Conservation (phyloP, 108 stramenopile species). For the Skeletonema tropicum region DNA sequence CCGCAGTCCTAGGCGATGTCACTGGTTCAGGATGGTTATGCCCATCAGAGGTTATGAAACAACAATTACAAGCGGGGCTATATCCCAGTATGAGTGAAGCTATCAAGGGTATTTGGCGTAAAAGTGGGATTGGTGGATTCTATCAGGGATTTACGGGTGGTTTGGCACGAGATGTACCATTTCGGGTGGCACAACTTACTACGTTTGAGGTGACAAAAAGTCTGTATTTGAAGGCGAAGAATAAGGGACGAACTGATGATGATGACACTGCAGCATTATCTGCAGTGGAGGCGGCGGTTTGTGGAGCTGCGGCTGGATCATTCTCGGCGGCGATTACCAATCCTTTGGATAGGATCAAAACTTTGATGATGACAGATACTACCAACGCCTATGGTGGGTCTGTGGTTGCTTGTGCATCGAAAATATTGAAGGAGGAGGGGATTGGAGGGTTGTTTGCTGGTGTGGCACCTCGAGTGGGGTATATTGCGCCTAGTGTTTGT, state of each 20-base stretch:
- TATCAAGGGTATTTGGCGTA: slow-evolving; percentile 54
- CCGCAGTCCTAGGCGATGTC: slow-evolving; percentile 77
- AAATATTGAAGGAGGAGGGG: slow-evolving; percentile 70
- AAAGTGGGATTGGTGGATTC: slow-evolving; percentile 61
- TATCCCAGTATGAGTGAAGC: slow-evolving; percentile 65
- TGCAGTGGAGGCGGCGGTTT: slow-evolving; percentile 68
- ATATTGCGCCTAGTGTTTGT: slow-evolving; percentile 83
- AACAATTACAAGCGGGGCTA: slow-evolving; percentile 80
- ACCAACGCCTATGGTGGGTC: slow-evolving; percentile 60
- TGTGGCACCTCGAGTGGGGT: slow-evolving; percentile 72
- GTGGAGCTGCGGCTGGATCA: slow-evolving; percentile 78
- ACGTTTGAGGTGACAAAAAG: slow-evolving; percentile 80
- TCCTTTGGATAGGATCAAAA: slow-evolving; percentile 82
- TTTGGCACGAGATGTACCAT: slow-evolving; percentile 79
- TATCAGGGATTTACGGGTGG: slow-evolving; percentile 74
- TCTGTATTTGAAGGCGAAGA: slow-evolving; percentile 41
- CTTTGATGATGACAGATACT: slow-evolving; percentile 79
- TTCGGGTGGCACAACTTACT: slow-evolving; percentile 78
- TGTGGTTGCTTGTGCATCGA: slow-evolving; percentile 57
- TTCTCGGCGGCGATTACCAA: slow-evolving; percentile 79
- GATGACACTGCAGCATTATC: slow-evolving; percentile 38
- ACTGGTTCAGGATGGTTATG: slow-evolving; percentile 80
- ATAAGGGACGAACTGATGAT: neutral
- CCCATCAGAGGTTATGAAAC: slow-evolving; percentile 74
- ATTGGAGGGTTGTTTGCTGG: slow-evolving; percentile 62